Evolutionary conservation across 2,329 filamentous ascomycete genomes (phyloP).

Genomic region (Blastomyces gilchristii): DNA sequence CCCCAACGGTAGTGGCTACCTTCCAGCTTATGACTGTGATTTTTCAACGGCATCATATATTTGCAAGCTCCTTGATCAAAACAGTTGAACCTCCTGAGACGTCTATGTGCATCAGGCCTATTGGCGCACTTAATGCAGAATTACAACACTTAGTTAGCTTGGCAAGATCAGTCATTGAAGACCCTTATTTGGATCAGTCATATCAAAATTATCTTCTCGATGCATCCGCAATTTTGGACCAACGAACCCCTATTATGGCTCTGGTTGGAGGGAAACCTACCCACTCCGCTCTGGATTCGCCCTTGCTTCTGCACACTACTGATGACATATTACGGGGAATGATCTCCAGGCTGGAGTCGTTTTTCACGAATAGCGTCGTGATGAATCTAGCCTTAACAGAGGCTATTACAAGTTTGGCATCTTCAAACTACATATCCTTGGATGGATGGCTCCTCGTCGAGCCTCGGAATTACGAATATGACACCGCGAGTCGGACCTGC

Average conservation of each 20-base stretch:
- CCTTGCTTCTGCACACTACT: slow-evolving; percentile 56
- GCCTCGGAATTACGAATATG: slow-evolving; percentile 52
- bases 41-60: slow-evolving; percentile 75
- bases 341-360: slow-evolving; percentile 56
- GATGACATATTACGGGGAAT: slow-evolving; percentile 46
- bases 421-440: slow-evolving; percentile 73
- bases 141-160: slow-evolving; percentile 30
- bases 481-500: slow-evolving; percentile 14
- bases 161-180: slow-evolving; percentile 29
- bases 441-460: slow-evolving; percentile 84
- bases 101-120: slow-evolving; percentile 23
- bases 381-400: slow-evolving; percentile 84
- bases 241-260: slow-evolving; percentile 24
- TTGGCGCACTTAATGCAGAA: slow-evolving; percentile 34
- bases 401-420: slow-evolving; percentile 66
- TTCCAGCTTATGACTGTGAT: slow-evolving; percentile 80
- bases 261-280: slow-evolving; percentile 29
- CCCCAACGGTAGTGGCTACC: slow-evolving; percentile 82
- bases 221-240: slow-evolving; percentile 44
- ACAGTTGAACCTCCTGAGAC: slow-evolving; percentile 28
- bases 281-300: slow-evolving; percentile 45
- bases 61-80: slow-evolving; percentile 61
- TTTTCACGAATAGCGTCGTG: slow-evolving; percentile 84
- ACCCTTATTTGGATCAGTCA: slow-evolving; percentile 31
- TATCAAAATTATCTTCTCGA: slow-evolving; percentile 38